phyloP scores from a whole-genome alignment of 2,329 filamentous ascomycete genomes.

The Cladorrhinum sp. region DNA sequence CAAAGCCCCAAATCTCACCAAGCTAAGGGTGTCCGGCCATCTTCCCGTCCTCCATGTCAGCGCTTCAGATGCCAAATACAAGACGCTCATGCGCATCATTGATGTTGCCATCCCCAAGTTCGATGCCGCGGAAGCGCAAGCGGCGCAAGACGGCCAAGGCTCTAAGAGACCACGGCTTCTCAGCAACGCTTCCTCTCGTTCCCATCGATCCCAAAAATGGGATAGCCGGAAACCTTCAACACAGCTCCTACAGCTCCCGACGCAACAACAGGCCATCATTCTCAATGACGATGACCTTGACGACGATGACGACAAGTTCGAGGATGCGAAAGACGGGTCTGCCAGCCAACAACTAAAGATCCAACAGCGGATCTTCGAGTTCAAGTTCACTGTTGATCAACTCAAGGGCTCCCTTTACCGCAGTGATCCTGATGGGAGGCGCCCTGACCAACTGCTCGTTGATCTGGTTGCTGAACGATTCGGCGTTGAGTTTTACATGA shows the following conservation, averaged over 20 bases:
- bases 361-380: slow-evolving; percentile 89
- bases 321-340: slow-evolving; percentile 61
- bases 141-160: slow-evolving; percentile 19
- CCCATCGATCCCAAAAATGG: slow-evolving; percentile 35
- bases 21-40: slow-evolving; percentile 86
- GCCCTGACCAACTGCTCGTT: slow-evolving; percentile 77
- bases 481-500: slow-evolving; percentile 79
- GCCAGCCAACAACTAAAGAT: slow-evolving; percentile 62
- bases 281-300: slow-evolving; percentile 68
- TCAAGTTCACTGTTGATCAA: slow-evolving; percentile 93
- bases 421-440: slow-evolving; percentile 73
- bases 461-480: slow-evolving; percentile 91
- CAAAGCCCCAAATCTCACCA: slow-evolving; percentile 88
- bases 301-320: slow-evolving; percentile 61
- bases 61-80: slow-evolving; percentile 94
- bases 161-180: slow-evolving; percentile 44
- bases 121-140: slow-evolving; percentile 42
- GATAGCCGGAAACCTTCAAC: slow-evolving; percentile 61
- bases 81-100: slow-evolving; percentile 91
- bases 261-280: slow-evolving; percentile 70
- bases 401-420: slow-evolving; percentile 89
- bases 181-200: slow-evolving; percentile 46
- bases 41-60: slow-evolving; percentile 88
- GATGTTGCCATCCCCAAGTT: slow-evolving; percentile 93
- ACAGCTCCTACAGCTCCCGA: slow-evolving; percentile 64